Evolutionary conservation across 2,329 filamentous ascomycete genomes (phyloP), one percentile per base, ranked within the genome.

Genomic region (Ascochyta lentis): DNA sequence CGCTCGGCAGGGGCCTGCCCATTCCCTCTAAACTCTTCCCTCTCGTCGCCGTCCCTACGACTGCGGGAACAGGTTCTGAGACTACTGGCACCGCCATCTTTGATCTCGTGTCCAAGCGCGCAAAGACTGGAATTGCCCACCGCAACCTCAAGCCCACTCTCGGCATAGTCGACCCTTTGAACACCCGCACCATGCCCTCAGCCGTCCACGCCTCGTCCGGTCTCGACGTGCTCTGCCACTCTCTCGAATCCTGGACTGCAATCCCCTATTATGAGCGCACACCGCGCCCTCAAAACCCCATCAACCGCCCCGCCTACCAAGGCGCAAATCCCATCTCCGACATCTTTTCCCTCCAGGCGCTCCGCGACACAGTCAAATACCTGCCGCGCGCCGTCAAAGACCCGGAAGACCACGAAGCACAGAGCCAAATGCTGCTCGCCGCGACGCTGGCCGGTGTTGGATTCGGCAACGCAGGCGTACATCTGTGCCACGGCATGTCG

Each of bases 1-100:
- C 95, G 0, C 80, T 98, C 0, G 95, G 95, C 56, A 92, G 90
- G 60, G 95, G 95, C 4, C 78, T 85, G 23, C 91, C 91, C 0
- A 89, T 96, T 56, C 86, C 86, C 27, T 85, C 84, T 54, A 83
- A 85, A 39, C 81, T 96, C 13, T 86, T 84, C 64, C 92, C 92
- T 1, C 83, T 96, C 9, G 86, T 96, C 41, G 92, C 91, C 33
- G 86, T 96, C 6, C 91, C 91, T 1, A 96, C 91, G 1, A 96
- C 91, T 0, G 91, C 92, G 7, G 91, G 91, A 39, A 96, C 91
- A 0, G 91, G 91, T 4, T 95, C 91, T 50, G 95, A 99, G 78
- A 99, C 95, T 0, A 99, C 95, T 0, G 96, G 95, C 19, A 99
- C 95, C 0, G 96, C 96, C 48, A 99, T 99, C 77, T 99, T 99